These are phyloP conservation scores for Iodosphaeria phyllophila DNA, from an alignment of 2,329 filamentous ascomycete genomes.

Conservation along the genomic window DNA sequence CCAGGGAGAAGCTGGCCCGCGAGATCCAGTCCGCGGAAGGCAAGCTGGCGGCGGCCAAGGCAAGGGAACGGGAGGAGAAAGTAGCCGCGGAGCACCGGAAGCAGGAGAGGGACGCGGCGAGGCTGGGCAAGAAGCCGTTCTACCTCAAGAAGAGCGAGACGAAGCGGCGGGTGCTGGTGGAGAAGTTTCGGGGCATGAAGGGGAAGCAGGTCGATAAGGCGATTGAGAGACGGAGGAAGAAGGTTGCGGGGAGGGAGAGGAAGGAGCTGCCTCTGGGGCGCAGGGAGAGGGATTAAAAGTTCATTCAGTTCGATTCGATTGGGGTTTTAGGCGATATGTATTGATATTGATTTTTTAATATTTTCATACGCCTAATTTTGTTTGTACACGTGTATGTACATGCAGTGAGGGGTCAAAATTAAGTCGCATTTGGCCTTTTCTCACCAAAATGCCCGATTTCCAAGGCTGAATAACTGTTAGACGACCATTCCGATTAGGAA, in stretches of 20 bases:
- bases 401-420: too few relatives aligned
- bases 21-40: constrained; percentile 64
- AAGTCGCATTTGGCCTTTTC: too few relatives aligned
- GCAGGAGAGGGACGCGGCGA: constrained; percentile 69
- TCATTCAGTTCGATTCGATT: constrained; percentile 11
- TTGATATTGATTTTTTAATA: too few relatives aligned
- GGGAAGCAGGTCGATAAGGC: constrained; percentile 67
- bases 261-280: constrained; percentile 46
- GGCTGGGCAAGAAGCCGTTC: constrained; percentile 80
- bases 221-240: constrained; percentile 79
- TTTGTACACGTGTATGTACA: too few relatives aligned
- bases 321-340: constrained; percentile 1
- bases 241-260: constrained; percentile 70
- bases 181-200: constrained; percentile 69
- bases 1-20: constrained; percentile 53
- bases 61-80: constrained; percentile 49
- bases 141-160: constrained; percentile 85
- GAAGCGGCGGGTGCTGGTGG: constrained; percentile 67
- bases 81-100: constrained; percentile 59
- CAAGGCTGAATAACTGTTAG: too few relatives aligned
- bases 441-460: too few relatives aligned
- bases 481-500: too few relatives aligned
- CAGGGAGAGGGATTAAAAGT: constrained; percentile 15
- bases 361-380: too few relatives aligned
- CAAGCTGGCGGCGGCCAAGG: constrained; percentile 48